These are phyloP conservation scores for Angomonas ambiguus DNA, from an alignment of 208 protist species.

Conservation along the genomic window DNA sequence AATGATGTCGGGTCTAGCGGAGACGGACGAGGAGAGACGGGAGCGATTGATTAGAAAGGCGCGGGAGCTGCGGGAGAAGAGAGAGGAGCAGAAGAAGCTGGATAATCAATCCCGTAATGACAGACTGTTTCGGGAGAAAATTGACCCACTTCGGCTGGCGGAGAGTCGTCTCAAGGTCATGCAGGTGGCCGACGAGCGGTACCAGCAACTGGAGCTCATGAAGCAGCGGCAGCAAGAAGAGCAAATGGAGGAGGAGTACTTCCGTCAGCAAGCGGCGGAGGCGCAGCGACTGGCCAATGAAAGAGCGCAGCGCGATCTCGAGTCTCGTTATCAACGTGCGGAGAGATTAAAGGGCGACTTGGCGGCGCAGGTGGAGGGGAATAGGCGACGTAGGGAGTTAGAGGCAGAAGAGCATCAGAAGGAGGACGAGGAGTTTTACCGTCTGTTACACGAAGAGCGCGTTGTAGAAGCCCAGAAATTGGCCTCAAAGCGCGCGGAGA, in stretches of 20 bases:
- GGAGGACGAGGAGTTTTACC: slow-evolving; percentile 64
- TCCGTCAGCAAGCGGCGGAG: slow-evolving; percentile 65
- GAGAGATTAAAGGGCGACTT: slow-evolving; percentile 50
- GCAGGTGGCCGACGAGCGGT: slow-evolving; percentile 74
- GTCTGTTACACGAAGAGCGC: slow-evolving; percentile 66
- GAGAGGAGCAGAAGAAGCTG: slow-evolving; percentile 43
- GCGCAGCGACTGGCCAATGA: slow-evolving; percentile 54
- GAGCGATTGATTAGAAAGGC: slow-evolving; percentile 78
- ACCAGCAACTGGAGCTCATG: slow-evolving; percentile 52
- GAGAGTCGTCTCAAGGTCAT: slow-evolving; percentile 84
- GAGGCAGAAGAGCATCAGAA: slow-evolving; percentile 27
- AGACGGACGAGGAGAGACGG: slow-evolving; percentile 82
- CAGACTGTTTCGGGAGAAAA: slow-evolving; percentile 73
- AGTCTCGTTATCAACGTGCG: slow-evolving; percentile 35
- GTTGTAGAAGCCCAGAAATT: slow-evolving; percentile 39
- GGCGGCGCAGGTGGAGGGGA: slow-evolving; percentile 68
- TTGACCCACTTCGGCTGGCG: slow-evolving; percentile 71
- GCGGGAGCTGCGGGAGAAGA: slow-evolving; percentile 53
- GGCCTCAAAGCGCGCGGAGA: slow-evolving; percentile 24
- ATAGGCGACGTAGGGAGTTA: slow-evolving; percentile 36
- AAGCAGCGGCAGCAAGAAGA: slow-evolving; percentile 37
- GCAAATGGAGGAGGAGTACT: slow-evolving; percentile 53
- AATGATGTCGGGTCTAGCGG: slow-evolving; percentile 66
- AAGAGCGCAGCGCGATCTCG: slow-evolving; percentile 59
- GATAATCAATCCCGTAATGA: slow-evolving; percentile 57